Base-by-base conservation (phyloP, 106 monocot species). In the Cymbidium sinense region DNA sequence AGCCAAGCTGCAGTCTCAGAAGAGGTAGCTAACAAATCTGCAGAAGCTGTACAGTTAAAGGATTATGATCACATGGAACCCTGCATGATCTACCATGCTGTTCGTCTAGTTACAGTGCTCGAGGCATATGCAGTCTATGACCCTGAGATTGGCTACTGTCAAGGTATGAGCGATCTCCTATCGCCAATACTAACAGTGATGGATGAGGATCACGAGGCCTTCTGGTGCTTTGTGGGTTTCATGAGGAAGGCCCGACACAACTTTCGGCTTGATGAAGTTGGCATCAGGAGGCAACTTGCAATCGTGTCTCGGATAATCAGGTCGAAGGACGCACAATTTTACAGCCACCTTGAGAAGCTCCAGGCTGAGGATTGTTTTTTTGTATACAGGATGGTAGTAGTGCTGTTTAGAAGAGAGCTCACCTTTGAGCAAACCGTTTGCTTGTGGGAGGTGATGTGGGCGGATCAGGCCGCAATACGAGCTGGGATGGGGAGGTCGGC, bases 391-490 rank as follows among this genome's bases (percentile, higher is more conserved):
- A 95, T 95, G 95, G 95, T 95, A 28, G 88, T 95, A 62, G 95
- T 95, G 47, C 62, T 95, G 51, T 93, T 95, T 34, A 44, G 95
- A 29, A 83, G 95, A 43, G 95, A 95, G 82, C 86, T 95, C 31
- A 87, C 78, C 10, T 95, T 95, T 36, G 93, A 93, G 70, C 95
- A 95, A 73, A 95, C 95, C 5, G 39, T 93, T 29, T 90, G 85
- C 43, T 75, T 95, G 33, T 95, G 95, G 95, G 95, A 95, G 83
- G 95, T 88, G 30, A 93, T 95, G 86, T 95, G 95, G 95, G 95
- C 92, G 4, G 95, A 95, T 50, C 95, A 95, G 71, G 95, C 95
- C 30, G 95, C 95, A 0, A 77, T 95, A 35, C 65, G 95, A 0
- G 88, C 88, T 10, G 88, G 95, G 6, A 77, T 95, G 10, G 84